Conservation (phyloP, 129 eudicot genomes). For the Artemisia annua region DNA sequence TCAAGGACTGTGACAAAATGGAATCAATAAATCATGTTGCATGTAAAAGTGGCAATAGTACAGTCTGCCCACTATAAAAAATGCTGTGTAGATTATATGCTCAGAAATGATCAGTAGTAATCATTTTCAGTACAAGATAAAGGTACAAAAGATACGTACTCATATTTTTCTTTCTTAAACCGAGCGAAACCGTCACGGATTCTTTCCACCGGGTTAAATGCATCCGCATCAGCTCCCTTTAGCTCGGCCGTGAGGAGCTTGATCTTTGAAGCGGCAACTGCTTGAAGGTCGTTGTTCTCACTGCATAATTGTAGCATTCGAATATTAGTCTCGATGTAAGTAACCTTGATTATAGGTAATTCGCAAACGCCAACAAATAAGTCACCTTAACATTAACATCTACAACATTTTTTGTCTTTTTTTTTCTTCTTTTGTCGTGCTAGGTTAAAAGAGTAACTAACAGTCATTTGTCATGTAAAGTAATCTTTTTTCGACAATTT, state of each 20-base stretch:
- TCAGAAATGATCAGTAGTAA: slow-evolving; percentile 21
- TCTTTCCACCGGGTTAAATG: slow-evolving; percentile 65
- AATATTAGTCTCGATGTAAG: slow-evolving; percentile 5
- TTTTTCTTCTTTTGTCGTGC: no score
- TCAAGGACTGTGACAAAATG: slow-evolving; percentile 24
- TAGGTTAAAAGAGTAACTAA: no score
- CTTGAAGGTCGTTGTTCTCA: slow-evolving; percentile 57
- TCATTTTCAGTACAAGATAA: slow-evolving; percentile 16
- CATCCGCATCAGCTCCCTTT: slow-evolving; percentile 35
- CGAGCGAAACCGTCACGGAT: slow-evolving; percentile 67
- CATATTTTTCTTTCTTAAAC: slow-evolving; percentile 81
- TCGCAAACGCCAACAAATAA: no score
- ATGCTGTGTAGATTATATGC: slow-evolving; percentile 17
- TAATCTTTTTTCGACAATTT: no score
- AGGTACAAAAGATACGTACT: slow-evolving; percentile 47
- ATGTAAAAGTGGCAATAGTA: slow-evolving; percentile 23
- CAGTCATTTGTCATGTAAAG: no score
- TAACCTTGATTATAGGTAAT: no score
- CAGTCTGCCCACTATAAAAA: slow-evolving; percentile 19
- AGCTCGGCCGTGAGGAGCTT: slow-evolving; percentile 75
- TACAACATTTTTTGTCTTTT: no score
- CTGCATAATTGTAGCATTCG: slow-evolving; percentile 34
- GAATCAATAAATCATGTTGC: slow-evolving; percentile 20
- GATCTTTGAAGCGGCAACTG: slow-evolving; percentile 65
- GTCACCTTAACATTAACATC: no score